These are phyloP conservation scores for Verticillium tricorpus DNA, from an alignment of 2,329 filamentous ascomycete species.

Conservation along the genomic window DNA sequence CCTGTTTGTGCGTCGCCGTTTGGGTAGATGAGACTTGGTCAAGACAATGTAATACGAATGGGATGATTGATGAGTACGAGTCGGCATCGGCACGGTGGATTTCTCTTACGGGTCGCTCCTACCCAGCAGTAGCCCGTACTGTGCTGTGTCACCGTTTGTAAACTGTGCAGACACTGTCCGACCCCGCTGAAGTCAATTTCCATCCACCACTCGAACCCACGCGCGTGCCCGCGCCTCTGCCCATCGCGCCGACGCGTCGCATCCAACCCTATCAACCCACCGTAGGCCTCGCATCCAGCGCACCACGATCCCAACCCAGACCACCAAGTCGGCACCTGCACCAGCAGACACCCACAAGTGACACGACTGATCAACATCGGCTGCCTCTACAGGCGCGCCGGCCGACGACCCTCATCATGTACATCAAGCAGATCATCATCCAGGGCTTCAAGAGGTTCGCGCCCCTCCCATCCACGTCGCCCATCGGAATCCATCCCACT, in stretches of 20 bases:
- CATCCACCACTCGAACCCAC: not conserved
- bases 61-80: not conserved
- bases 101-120: not conserved
- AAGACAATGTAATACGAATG: not conserved
- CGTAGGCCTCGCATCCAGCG: constrained; percentile 1
- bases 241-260: constrained; percentile 12
- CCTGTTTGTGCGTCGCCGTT: not conserved
- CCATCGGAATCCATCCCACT: constrained; percentile 13
- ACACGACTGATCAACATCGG: constrained; percentile 1
- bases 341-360: not conserved
- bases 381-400: constrained; percentile 11
- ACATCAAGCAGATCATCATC: constrained; percentile 99
- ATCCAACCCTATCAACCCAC: constrained; percentile 5
- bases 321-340: not conserved
- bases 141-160: not conserved
- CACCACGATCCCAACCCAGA: not conserved
- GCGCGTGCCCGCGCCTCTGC: constrained; percentile 1
- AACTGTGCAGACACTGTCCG: not conserved
- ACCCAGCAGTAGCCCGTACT: not conserved
- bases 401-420: constrained; percentile 55
- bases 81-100: not conserved
- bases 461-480: constrained; percentile 5
- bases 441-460: constrained; percentile 97
- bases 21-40: not conserved
- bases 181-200: not conserved